Evolutionary conservation across 2,329 filamentous ascomycete species (phyloP).

Genomic region (Penicillium sp.): DNA sequence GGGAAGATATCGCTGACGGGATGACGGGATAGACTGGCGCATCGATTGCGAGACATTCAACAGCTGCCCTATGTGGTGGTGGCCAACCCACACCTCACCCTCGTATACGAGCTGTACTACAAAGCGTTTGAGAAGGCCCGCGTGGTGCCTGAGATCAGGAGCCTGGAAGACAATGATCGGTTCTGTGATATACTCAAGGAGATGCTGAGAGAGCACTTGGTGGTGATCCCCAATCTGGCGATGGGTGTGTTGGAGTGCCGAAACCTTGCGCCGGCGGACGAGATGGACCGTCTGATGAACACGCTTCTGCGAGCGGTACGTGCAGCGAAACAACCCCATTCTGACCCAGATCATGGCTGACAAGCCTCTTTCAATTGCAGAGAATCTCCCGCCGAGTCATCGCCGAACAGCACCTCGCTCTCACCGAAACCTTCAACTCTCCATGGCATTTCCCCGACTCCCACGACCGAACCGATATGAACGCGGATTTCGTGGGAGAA

Average conservation of each 20-base stretch:
- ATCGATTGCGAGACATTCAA: conserved; percentile 96
- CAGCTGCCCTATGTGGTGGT: conserved; percentile 93
- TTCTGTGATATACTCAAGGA: conserved; percentile 79
- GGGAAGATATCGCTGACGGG: neutral
- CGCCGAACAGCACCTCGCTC: conserved; percentile 91
- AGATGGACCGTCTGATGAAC: conserved; percentile 94
- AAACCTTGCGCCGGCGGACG: conserved; percentile 74
- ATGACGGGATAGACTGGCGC: conserved; percentile 66
- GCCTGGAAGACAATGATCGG: conserved; percentile 82
- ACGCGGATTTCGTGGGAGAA: conserved; percentile 87
- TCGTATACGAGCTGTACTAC: conserved; percentile 97
- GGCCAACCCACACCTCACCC: conserved; percentile 88
- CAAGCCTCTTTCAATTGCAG: conserved; percentile 45
- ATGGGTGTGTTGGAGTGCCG: conserved; percentile 93
- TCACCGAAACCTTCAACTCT: conserved; percentile 91
- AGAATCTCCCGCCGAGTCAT: conserved; percentile 95
- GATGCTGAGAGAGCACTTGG: conserved; percentile 83
- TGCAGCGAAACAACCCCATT: neutral
- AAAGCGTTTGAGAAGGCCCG: conserved; percentile 92
- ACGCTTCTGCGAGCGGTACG: conserved; percentile 83
- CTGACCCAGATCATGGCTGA: conserved; percentile 4
- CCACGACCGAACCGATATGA: conserved; percentile 62
- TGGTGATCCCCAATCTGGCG: conserved; percentile 89
- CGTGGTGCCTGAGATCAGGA: conserved; percentile 78
- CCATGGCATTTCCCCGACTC: conserved; percentile 85